Evolutionary conservation across 2,329 filamentous ascomycete species (phyloP).

Genomic region (Cordyceps tenuipes): DNA sequence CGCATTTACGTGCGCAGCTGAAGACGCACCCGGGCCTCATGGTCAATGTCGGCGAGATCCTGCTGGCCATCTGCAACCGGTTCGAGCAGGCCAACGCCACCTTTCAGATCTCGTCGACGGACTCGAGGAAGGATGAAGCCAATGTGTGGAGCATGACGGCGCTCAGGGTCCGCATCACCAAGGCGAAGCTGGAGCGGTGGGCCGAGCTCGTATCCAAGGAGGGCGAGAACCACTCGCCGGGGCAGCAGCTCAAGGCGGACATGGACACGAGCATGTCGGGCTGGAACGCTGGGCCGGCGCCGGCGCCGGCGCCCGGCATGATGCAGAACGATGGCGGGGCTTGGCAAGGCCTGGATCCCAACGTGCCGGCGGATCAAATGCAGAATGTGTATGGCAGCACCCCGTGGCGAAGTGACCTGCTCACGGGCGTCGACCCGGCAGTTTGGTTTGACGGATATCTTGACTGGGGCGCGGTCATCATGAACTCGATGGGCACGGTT

Average conservation of each 20-base stretch:
- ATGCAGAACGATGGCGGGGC: not conserved
- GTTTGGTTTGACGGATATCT: constrained; percentile 29
- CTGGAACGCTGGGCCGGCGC: not conserved
- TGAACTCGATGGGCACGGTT: constrained; percentile 23
- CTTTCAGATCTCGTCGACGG: constrained; percentile 23
- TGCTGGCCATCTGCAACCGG: constrained; percentile 31
- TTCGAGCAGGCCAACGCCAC: constrained; percentile 36
- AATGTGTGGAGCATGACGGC: constrained; percentile 42
- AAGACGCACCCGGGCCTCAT: constrained; percentile 35
- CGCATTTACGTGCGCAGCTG: constrained; percentile 32
- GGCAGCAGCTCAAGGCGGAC: constrained; percentile 15
- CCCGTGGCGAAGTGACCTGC: constrained; percentile 24
- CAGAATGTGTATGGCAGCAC: constrained; percentile 20
- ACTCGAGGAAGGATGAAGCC: constrained; percentile 29
- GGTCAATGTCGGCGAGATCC: constrained; percentile 36
- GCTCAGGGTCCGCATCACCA: constrained; percentile 38
- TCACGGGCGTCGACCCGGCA: constrained; percentile 26
- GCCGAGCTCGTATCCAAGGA: constrained; percentile 35
- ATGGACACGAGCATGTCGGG: constrained; percentile 17
- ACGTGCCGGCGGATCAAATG: constrained; percentile 19
- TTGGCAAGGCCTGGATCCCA: constrained; percentile 13
- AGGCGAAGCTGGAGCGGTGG: constrained; percentile 38
- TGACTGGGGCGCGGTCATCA: constrained; percentile 26
- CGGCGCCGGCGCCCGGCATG: not conserved
- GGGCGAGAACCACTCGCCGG: constrained; percentile 18